phyloP scores from a whole-genome alignment of 306 rosid species.

The Cucurbita maxima region DNA sequence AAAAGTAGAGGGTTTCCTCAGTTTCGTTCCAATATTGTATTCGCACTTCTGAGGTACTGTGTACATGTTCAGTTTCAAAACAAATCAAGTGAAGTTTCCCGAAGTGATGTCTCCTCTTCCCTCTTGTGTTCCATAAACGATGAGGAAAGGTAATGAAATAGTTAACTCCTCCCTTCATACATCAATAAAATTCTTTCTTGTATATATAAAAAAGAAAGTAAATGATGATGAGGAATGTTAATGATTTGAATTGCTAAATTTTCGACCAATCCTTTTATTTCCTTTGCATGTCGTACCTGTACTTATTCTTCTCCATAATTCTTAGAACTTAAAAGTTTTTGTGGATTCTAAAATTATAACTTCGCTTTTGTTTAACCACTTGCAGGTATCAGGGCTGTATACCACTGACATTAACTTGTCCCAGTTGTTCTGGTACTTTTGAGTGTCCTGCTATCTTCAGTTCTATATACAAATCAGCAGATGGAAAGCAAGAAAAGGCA shows the following conservation, averaged over 20 bases:
- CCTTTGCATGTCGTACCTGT: background rate
- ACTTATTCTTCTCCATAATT: background rate
- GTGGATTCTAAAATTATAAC: background rate
- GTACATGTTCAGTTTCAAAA: conserved; percentile 40
- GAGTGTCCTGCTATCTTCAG: conserved; percentile 58
- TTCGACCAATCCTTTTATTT: background rate
- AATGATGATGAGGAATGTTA: conserved; percentile 61
- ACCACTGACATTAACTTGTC: conserved; percentile 66
- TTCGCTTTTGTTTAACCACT: conserved; percentile 1
- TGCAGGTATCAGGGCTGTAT: conserved; percentile 70
- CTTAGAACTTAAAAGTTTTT: background rate
- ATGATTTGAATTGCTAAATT: background rate
- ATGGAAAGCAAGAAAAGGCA: conserved; percentile 26
- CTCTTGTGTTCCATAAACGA: conserved; percentile 43
- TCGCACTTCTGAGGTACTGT: background rate
- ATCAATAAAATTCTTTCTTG: no score
- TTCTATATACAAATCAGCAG: conserved; percentile 32
- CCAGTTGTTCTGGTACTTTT: conserved; percentile 60
- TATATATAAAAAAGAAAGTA: no score
- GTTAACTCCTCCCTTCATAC: no score
- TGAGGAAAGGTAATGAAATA: conserved; percentile 50
- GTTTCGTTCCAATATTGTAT: background rate
- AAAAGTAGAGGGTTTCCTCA: background rate
- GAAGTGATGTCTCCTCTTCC: conserved; percentile 43
- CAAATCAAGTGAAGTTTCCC: conserved; percentile 47